Evolutionary conservation across 2,329 filamentous ascomycete species (phyloP).

Genomic region (Penicillium italicum): DNA sequence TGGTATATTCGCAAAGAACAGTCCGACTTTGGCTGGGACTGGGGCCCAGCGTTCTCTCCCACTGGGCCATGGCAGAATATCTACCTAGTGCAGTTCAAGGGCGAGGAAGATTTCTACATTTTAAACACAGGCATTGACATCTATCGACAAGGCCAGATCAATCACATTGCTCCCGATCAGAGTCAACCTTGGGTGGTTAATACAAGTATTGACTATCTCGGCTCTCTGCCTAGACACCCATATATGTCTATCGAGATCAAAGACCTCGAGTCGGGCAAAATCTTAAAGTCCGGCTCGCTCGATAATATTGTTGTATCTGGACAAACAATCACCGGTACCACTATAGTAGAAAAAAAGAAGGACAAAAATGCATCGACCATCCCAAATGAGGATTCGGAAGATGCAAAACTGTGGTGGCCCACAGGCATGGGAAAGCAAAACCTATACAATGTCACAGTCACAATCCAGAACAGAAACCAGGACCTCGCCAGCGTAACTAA

Average conservation of each 20-base stretch:
- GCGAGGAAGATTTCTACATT: constrained; percentile 44
- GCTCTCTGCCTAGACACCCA: constrained; percentile 44
- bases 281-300: constrained; percentile 40
- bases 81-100: constrained; percentile 52
- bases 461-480: constrained; percentile 39
- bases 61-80: constrained; percentile 62
- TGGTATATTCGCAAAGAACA: constrained; percentile 60
- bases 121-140: constrained; percentile 57
- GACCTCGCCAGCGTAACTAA: constrained; percentile 49
- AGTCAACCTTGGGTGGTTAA: constrained; percentile 58
- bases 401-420: constrained; percentile 58
- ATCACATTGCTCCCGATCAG: constrained; percentile 57
- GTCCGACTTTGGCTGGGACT: constrained; percentile 64
- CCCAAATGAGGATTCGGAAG: too few relatives aligned
- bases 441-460: constrained; percentile 55
- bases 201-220: constrained; percentile 57
- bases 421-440: constrained; percentile 54
- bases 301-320: constrained; percentile 41
- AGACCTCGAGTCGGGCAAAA: constrained; percentile 40
- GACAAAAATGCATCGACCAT: too few relatives aligned
- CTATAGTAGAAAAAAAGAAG: constrained; percentile 45
- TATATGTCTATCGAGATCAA: constrained; percentile 48
- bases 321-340: constrained; percentile 49
- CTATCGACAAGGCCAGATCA: constrained; percentile 57
- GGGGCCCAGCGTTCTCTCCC: constrained; percentile 60